Percentiles rank a stretch among this genome's conserved stretches.
phyloP scores from a whole-genome alignment of 2,329 filamentous ascomycete genomes.

The Fusarium sarcochroum region DNA sequence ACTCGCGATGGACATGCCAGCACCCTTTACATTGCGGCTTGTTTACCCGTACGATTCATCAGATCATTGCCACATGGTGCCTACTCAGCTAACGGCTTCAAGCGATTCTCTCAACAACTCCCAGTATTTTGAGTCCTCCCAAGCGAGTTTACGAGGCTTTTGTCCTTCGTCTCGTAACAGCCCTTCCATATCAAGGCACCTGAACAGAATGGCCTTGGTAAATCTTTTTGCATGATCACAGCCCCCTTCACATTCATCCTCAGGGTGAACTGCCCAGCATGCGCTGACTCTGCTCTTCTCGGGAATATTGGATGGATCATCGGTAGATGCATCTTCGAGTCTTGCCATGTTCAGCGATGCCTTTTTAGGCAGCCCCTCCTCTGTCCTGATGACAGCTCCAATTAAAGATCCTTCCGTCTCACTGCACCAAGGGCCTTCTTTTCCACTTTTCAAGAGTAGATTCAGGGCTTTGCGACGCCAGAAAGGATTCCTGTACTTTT shows the following conservation, averaged over 20 bases:
- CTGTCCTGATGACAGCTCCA: conserved; percentile 12
- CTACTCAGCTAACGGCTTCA: background rate
- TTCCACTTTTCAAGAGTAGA: conserved; percentile 20
- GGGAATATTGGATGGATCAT: background rate
- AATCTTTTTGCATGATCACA: background rate
- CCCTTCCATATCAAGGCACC: background rate
- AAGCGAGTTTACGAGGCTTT: background rate
- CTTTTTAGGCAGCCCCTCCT: conserved; percentile 11
- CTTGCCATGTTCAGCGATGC: background rate
- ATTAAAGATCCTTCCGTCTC: conserved; percentile 17
- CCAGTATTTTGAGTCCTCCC: conserved; percentile 3
- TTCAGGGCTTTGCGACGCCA: conserved; percentile 35
- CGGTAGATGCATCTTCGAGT: background rate
- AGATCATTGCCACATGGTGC: no score
- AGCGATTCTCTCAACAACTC: background rate
- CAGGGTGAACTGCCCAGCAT: background rate
- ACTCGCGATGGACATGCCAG: no score
- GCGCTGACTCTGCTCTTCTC: conserved; percentile 10
- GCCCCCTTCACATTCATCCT: background rate
- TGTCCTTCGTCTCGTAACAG: background rate
- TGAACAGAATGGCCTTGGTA: background rate
- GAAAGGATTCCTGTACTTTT: conserved; percentile 30
- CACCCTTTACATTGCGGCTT: no score
- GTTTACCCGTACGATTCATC: no score
- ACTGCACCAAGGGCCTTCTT: conserved; percentile 38